Conservation (phyloP, 2,329 filamentous ascomycete genomes). For the Myriosclerotinia duriaeana region DNA sequence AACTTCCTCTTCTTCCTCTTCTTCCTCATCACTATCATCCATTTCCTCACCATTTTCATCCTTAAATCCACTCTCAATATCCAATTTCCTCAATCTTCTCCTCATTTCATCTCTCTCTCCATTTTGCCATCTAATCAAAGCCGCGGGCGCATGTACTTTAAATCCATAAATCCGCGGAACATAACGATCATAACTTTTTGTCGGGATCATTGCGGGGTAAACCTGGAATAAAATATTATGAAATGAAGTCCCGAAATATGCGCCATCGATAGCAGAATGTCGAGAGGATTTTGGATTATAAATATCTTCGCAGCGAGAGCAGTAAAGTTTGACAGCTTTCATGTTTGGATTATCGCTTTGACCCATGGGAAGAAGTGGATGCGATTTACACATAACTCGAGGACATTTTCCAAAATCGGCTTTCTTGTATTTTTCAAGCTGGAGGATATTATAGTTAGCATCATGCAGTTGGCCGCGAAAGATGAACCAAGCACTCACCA, state of each 20-base stretch:
- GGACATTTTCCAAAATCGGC: slow-evolving; percentile 98
- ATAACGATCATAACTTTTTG: slow-evolving; percentile 83
- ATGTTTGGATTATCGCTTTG: slow-evolving; percentile 84
- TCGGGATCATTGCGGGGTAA: slow-evolving; percentile 83
- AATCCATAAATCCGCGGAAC: slow-evolving; percentile 92
- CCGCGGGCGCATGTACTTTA: slow-evolving; percentile 86
- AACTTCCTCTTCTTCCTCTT: slow-evolving; percentile 45
- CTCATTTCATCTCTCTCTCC: slow-evolving; percentile 79
- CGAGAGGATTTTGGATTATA: slow-evolving; percentile 98
- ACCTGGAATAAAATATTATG: slow-evolving; percentile 99
- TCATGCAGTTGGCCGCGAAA: neutral
- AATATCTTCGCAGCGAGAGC: slow-evolving; percentile 92
- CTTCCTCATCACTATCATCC: slow-evolving; percentile 54
- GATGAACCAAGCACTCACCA: slow-evolving; percentile 61
- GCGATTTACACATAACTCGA: slow-evolving; percentile 89
- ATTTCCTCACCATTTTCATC: slow-evolving; percentile 62
- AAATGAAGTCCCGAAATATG: slow-evolving; percentile 97
- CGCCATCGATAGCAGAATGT: slow-evolving; percentile 92
- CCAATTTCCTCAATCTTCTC: slow-evolving; percentile 65
- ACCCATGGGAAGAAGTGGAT: slow-evolving; percentile 92
- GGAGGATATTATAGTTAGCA: slow-evolving; percentile 30
- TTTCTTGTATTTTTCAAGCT: slow-evolving; percentile 99
- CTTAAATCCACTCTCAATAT: slow-evolving; percentile 78
- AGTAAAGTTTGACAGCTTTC: slow-evolving; percentile 95
- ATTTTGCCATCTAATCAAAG: slow-evolving; percentile 89